Evolutionary conservation across 2,329 filamentous ascomycete species (phyloP), one percentile per base, ranked within the genome.

Genomic region (Penicillium paneum): DNA sequence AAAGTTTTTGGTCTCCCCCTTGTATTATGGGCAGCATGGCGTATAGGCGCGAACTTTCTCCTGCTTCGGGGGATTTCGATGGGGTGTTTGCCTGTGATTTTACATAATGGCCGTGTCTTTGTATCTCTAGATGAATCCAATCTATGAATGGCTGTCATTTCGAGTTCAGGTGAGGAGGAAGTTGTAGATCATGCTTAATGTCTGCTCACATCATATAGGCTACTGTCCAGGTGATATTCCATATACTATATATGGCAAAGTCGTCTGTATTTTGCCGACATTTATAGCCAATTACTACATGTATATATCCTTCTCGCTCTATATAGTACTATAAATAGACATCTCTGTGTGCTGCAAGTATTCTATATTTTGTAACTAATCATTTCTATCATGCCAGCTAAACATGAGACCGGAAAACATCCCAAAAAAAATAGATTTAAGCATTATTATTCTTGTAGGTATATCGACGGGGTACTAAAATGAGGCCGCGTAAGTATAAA

Each of bases 11-110:
- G 55, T 64, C 60, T 59, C 58, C 58, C 61, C 67, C 52, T 59
- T 64, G 62, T 69, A 70, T 69, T 68, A 66, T 65, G 67, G 69
- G 67, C 67, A 72, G 70, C 70, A 71, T 67, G 70, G 70, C 70
- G 70, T 71, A 71, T 56, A 52, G 70, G 70, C 68, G 69, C 69
- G 67, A 70, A 69, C 63, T 58, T 60, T 62, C 60, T 67, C 54
- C 57, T 57, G 55, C 60, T 55, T 60, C 58, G 58, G 61, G 58
- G 52, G 59, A 58, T 53, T 49, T 44, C 45, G 40, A 45, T 44
- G 58, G 50, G 55, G 54, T 57, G 49, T 54, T 58, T 60, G 53
- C 57, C 53, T 56, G 47, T 57, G 50, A 58, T 52, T 61, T 61
- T 58, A 64, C 61, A 63, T 61, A 62, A 55, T 63, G 57, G 56